Base-by-base conservation (phyloP, 176 grass and related monocot genomes). In the Triticum turgidum region DNA sequence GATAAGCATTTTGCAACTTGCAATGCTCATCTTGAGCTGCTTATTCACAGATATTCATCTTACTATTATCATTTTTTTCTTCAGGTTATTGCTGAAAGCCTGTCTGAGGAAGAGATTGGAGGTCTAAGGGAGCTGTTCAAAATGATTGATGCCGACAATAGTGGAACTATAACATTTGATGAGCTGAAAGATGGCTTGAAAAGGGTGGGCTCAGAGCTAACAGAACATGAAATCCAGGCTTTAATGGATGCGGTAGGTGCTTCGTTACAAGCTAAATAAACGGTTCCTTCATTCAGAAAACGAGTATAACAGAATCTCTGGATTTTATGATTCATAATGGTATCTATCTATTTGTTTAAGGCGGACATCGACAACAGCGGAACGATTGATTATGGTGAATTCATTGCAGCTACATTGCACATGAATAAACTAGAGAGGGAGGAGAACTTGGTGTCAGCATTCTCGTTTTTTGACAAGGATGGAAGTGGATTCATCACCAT, bases 91-190 rank as follows among this genome's bases (percentile, higher is more conserved):
- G 96, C 96, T 79, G 96, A 96, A 88, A 98, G 93, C 82, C 85
- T 98, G 17, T 96, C 92, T 54, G 93, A 98, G 89, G 96, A 98
- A 93, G 96, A 98, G 90, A 98, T 98, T 89, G 96, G 96, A 78
- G 96, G 96, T 61, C 90, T 98, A 78, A 98, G 91, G 87, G 93
- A 98, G 85, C 75, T 98, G 80, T 98, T 98, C 89, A 96, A 92
- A 84, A 98, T 98, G 96, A 98, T 98, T 49, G 96, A 98, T 88
- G 91, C 96, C 27, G 96, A 98, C 83, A 87, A 82, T 79, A 98
- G 96, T 88, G 93, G 96, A 39, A 98, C 96, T 58, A 98, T 98
- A 84, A 98, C 96, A 73, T 98, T 96, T 90, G 96, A 98, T 88
- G 96, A 98, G 80, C 90, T 98, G n/a, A 98, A 96, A 84, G 88